Base-by-base conservation (phyloP, 2,329 filamentous ascomycete species). In the Paradendryphiella salina region DNA sequence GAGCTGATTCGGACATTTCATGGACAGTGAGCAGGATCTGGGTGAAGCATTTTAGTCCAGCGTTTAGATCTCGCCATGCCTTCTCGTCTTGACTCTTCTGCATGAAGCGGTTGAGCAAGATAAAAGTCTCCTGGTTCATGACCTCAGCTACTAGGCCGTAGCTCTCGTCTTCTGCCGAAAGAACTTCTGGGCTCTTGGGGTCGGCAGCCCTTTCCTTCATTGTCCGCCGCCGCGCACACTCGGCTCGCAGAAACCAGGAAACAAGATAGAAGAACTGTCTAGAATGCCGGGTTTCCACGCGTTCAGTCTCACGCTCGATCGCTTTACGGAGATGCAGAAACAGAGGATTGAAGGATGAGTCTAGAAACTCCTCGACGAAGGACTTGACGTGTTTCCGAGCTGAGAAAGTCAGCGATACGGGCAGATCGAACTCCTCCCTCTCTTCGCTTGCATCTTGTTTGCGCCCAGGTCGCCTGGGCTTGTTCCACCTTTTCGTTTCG, bases 61-160 rank as follows among this genome's bases (percentile, higher is more conserved):
- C 87, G 47, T 91, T 89, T 13, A 97, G 75, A 62, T 96, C 89
- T 46, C 85, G 83, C 92, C 92, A 96, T 53, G 86, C 85, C 69
- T 96, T 96, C 63, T 87, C 82, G 57, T 95, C 91, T 55, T 88
- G 82, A 3, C 87, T 84, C 46, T 83, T 82, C 56, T 93, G 88
- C 80, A 99, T 90, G 39, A 85, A 84, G 42, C 89, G 85, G 61
- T 91, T 96, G 14, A 99, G 75, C 2, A 90, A 86, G 57, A 97
- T 88, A 63, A 99, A 96, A 63, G 89, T 96, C 73, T 97, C 89
- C 70, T 99, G 94, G 62, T 93, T 95, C 59, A 99, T 80, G 3
- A 96, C 93, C 34, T 86, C 85, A 7, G 94, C 94, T 31, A 97
- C 85, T 8, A 97, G 82, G 39, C 88, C 89, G 75, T 94, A 99